Conservation (phyloP, 1,139 yeast genomes). For the Candida dubliniensis region DNA sequence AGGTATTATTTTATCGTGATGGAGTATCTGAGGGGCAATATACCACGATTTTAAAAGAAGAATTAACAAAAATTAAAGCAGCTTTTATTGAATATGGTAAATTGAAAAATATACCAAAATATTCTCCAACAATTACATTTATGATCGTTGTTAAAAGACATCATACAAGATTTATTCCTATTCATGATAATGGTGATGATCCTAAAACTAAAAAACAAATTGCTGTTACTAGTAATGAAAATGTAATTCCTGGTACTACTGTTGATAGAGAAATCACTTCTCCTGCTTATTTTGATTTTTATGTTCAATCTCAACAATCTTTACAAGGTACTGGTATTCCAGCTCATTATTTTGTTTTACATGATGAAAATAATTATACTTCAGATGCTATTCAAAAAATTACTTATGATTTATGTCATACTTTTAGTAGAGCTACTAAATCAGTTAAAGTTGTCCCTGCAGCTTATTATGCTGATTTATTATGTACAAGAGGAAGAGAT, state of each 20-base stretch:
- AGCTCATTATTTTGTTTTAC: conserved; percentile 17
- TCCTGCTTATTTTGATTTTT: conserved; percentile 15
- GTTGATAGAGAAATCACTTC: conserved; percentile 14
- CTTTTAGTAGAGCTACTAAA: conserved; percentile 17
- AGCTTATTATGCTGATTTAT: conserved; percentile 16
- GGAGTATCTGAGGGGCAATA: conserved; percentile 18
- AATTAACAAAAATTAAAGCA: conserved; percentile 13
- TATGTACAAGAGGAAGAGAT: conserved; percentile 15
- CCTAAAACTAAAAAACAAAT: conserved; percentile 8
- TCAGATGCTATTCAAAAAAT: conserved; percentile 14
- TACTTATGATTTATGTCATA: conserved; percentile 16
- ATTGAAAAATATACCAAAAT: conserved; percentile 7
- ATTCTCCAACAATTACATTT: conserved; percentile 14
- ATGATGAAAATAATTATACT: conserved; percentile 14
- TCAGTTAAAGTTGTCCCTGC: conserved; percentile 16
- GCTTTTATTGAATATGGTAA: conserved; percentile 14
- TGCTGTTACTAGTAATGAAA: conserved; percentile 15
- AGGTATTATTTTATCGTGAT: conserved; percentile 16
- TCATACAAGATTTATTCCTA: conserved; percentile 16
- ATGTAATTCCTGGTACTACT: conserved; percentile 15
- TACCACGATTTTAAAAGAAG: conserved; percentile 14
- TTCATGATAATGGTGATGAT: conserved; percentile 12
- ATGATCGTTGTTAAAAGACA: conserved; percentile 17
- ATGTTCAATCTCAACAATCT: conserved; percentile 16
- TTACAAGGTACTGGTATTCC: conserved; percentile 17